Evolutionary conservation across 768 basidiomycete genomes (phyloP).

Genomic region (Boletus rubescentipes): DNA sequence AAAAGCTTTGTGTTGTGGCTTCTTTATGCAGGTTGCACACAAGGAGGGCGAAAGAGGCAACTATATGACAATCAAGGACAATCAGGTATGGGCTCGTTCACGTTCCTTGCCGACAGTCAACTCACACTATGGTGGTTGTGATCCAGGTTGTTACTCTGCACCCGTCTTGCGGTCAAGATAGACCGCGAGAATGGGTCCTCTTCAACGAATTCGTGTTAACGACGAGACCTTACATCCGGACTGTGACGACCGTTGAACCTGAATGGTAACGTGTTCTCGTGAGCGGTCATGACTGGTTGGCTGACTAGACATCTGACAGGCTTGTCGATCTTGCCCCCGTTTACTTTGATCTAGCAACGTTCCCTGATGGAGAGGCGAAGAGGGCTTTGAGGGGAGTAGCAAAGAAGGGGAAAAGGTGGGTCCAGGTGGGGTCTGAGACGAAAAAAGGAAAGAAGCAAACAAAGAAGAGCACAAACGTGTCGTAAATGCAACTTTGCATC

Average conservation of each 20-base stretch:
- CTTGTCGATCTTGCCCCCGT: conserved; percentile 57
- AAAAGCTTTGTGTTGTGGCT: conserved; percentile 84
- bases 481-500: too few species aligned
- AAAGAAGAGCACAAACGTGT: not conserved
- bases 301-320: conserved; percentile 34
- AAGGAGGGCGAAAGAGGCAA: conserved; percentile 87
- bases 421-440: not conserved
- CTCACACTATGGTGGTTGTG: not conserved
- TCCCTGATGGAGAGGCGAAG: conserved; percentile 73
- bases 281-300: not conserved
- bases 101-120: not conserved
- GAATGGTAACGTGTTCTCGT: conserved; percentile 65
- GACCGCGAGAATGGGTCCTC: conserved; percentile 87
- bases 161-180: conserved; percentile 84
- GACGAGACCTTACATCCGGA: conserved; percentile 84
- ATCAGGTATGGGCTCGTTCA: conserved; percentile 62
- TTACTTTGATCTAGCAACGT: conserved; percentile 69
- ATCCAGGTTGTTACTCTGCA: conserved; percentile 41
- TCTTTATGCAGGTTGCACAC: conserved; percentile 98
- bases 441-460: conserved; percentile 4
- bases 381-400: conserved; percentile 58
- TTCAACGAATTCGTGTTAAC: conserved; percentile 97
- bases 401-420: conserved; percentile 33
- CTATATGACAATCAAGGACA: conserved; percentile 93
- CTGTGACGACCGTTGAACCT: conserved; percentile 79